These are phyloP conservation scores for Malus orientalis DNA, from an alignment of 306 rosid species.

Conservation along the genomic window DNA sequence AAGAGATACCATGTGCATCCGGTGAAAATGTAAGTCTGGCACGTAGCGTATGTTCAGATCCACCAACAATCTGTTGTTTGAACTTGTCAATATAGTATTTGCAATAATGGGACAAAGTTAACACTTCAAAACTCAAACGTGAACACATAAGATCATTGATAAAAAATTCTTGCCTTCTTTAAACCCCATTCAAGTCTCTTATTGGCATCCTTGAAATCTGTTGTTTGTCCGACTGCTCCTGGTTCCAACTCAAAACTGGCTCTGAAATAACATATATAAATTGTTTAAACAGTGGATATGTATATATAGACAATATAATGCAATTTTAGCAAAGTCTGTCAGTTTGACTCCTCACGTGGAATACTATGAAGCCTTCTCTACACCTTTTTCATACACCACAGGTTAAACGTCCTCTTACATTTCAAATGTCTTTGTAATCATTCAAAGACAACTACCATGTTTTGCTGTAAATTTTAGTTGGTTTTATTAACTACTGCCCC, in stretches of 20 bases:
- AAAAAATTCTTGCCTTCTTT: constrained; percentile 48
- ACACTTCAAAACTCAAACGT: background rate
- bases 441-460: background rate
- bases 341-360: background rate
- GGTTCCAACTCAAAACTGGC: constrained; percentile 81
- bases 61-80: constrained; percentile 59
- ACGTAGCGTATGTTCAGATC: constrained; percentile 70
- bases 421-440: background rate
- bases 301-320: background rate
- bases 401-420: background rate
- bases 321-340: background rate
- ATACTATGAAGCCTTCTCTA: background rate
- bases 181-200: constrained; percentile 76
- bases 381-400: background rate
- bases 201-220: constrained; percentile 70
- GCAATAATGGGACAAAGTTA: background rate
- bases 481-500: background rate
- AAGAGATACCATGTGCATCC: constrained; percentile 50
- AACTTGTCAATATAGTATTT: constrained; percentile 23
- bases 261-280: constrained; percentile 37
- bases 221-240: constrained; percentile 64
- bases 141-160: constrained; percentile 13
- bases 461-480: background rate
- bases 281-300: constrained; percentile 9
- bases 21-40: constrained; percentile 77